Base-by-base conservation (phyloP, 768 basidiomycete species). In the Paxillus involutus region DNA sequence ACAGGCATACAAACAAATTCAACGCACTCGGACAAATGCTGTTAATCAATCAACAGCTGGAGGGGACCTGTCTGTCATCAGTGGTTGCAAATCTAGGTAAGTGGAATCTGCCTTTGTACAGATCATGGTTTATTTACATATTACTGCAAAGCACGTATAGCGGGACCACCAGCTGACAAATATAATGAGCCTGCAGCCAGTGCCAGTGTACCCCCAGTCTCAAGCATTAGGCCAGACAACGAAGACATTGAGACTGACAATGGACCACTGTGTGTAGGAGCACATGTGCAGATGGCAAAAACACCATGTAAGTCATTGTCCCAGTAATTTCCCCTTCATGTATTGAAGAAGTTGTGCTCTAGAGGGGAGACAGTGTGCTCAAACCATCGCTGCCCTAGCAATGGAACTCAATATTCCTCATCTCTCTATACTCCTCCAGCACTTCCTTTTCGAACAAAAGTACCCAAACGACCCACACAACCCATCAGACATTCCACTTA, bases 1-100 rank as follows among this genome's bases (percentile, higher is more conserved):
- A 62, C 54, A 60, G 64, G 1, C 59, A 59, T 1, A 71, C 72
- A 1, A 73, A 59, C 49, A n/a, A 35, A 12, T 46, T 43, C 1
- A 61, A 53, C 46, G 41, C 64, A 0, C 59, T 73, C 3, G 41
- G 50, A 2, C 69, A 72, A 51, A 73, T 73, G 69, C 66, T 72
- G 1, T 29, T 62, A 0, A 49, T 19, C 30, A 72, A 69, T 36
- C 58, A 66, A 30, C 54, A 55, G 0, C 47, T 69, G 2, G 67
- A 73, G 47, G 69, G 71, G 54, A 48, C 48, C 4, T 55, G 24
- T 11, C 17, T 46, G 11, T 13, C 44, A 49, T 32, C 24, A 33
- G 9, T 39, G 6, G 4, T 41, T 4, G 19, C 9, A 16, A 16
- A 16, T 19, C n/a, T 41, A n/a, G 17, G 21, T 41, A 12, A 1